These are phyloP conservation scores for Geosiphon pyriformis DNA, from an alignment of 192 early-diverging fungal genomes.

Conservation along the genomic window DNA sequence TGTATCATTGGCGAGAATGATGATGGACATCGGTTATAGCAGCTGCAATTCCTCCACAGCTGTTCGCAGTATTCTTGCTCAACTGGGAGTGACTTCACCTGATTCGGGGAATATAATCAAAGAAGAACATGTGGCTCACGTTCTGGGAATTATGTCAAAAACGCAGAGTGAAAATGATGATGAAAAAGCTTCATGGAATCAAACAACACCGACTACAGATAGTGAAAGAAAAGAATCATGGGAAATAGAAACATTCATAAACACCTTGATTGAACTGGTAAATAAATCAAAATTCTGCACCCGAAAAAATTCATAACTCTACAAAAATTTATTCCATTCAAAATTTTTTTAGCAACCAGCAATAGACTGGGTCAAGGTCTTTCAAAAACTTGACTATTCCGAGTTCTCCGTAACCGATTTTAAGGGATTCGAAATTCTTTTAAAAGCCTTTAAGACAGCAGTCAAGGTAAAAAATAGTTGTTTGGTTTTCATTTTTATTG, in stretches of 20 bases:
- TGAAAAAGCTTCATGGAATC: constrained; percentile 17
- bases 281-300: constrained; percentile 10
- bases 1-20: constrained; percentile 34
- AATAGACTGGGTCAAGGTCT: constrained; percentile 59
- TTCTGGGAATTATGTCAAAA: constrained; percentile 59
- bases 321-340: neutral
- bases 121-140: constrained; percentile 54
- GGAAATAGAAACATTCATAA: constrained; percentile 60
- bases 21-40: constrained; percentile 48
- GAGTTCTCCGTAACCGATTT: constrained; percentile 53
- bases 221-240: constrained; percentile 40
- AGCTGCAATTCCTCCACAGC: constrained; percentile 38
- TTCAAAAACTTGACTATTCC: constrained; percentile 57
- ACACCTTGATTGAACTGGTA: constrained; percentile 49
- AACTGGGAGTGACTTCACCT: constrained; percentile 27
- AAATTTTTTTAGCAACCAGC: constrained; percentile 41
- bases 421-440: constrained; percentile 55
- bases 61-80: constrained; percentile 39
- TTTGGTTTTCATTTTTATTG: neutral
- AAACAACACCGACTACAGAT: constrained; percentile 30
- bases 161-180: constrained; percentile 42
- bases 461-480: constrained; percentile 38
- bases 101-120: constrained; percentile 29
- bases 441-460: constrained; percentile 53
- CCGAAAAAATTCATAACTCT: neutral